These are phyloP conservation scores for Protomyces lactucae-debilis DNA, from an alignment of 1,139 yeast species.

Conservation along the genomic window DNA sequence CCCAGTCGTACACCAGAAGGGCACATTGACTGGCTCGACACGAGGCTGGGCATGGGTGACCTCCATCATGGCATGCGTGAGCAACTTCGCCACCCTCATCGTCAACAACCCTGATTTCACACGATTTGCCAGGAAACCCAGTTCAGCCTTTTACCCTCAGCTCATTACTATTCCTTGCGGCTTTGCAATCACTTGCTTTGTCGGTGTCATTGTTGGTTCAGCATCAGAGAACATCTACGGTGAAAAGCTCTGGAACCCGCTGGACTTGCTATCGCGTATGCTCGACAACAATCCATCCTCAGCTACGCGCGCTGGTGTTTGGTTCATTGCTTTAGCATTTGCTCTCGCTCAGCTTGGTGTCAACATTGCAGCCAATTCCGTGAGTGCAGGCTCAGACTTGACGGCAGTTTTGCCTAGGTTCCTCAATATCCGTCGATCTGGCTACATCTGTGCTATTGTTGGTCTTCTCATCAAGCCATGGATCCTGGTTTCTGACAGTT, in stretches of 20 bases:
- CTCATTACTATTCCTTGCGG: conserved; percentile 39
- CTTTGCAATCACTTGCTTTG: conserved; percentile 39
- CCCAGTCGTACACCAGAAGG: conserved; percentile 34
- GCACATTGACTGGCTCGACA: conserved; percentile 37
- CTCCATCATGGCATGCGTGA: conserved; percentile 40
- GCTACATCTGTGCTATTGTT: conserved; percentile 54
- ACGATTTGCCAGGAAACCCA: conserved; percentile 38
- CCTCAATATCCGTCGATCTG: conserved; percentile 76
- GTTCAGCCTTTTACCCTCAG: conserved; percentile 41
- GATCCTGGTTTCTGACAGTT: conserved; percentile 56
- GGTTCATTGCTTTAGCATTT: conserved; percentile 40
- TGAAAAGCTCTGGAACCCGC: conserved; percentile 41
- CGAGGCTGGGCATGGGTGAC: conserved; percentile 40
- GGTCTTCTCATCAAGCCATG: conserved; percentile 78
- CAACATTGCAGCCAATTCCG: conserved; percentile 80
- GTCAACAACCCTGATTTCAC: conserved; percentile 44
- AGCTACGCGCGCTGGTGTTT: conserved; percentile 52
- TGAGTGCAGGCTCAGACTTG: conserved; percentile 87
- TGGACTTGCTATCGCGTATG: conserved; percentile 39
- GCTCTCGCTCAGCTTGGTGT: conserved; percentile 34
- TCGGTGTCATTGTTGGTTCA: conserved; percentile 41
- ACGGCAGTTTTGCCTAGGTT: conserved; percentile 75
- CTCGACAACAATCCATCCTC: conserved; percentile 37
- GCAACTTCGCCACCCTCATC: conserved; percentile 45
- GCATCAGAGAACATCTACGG: conserved; percentile 41